phyloP scores from a whole-genome alignment of 305 asterid genomes.

The Rubia peregrina region DNA sequence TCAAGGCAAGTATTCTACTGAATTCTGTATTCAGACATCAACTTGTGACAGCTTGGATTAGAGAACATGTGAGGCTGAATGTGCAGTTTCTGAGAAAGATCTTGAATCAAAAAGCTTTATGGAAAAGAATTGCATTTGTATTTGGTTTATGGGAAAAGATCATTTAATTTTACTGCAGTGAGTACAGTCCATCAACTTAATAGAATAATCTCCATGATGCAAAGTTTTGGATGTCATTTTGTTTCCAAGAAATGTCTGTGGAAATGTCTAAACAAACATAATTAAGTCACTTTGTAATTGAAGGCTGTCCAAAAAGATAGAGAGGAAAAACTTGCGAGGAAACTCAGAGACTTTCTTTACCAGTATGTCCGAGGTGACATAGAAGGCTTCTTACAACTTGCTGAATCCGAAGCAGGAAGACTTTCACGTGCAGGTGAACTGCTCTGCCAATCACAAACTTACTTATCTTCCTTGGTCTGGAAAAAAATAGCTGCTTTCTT shows the following conservation, averaged over 20 bases:
- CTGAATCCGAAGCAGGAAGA: constrained; percentile 76
- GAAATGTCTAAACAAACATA: neutral
- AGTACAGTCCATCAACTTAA: neutral
- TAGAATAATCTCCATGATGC: neutral
- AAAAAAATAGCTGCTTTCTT: too few relatives aligned
- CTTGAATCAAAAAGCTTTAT: neutral
- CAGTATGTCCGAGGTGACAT: constrained; percentile 65
- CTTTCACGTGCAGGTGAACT: constrained; percentile 64
- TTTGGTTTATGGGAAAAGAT: neutral
- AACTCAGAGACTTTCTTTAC: constrained; percentile 51
- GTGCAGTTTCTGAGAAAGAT: neutral
- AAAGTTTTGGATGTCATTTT: too few relatives aligned
- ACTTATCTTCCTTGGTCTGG: neutral
- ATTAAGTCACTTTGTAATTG: constrained; percentile 8
- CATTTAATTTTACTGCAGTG: neutral
- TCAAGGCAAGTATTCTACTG: constrained; percentile 42
- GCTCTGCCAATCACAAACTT: neutral
- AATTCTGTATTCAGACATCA: neutral
- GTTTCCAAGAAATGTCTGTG: too few relatives aligned
- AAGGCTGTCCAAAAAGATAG: constrained; percentile 86
- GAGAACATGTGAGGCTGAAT: neutral
- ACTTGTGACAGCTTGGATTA: neutral
- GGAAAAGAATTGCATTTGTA: neutral
- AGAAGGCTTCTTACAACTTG: constrained; percentile 53
- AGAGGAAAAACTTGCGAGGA: constrained; percentile 76